Base-by-base conservation (phyloP, 73 alveolate genomes). In the Paraurostyla sp. region DNA sequence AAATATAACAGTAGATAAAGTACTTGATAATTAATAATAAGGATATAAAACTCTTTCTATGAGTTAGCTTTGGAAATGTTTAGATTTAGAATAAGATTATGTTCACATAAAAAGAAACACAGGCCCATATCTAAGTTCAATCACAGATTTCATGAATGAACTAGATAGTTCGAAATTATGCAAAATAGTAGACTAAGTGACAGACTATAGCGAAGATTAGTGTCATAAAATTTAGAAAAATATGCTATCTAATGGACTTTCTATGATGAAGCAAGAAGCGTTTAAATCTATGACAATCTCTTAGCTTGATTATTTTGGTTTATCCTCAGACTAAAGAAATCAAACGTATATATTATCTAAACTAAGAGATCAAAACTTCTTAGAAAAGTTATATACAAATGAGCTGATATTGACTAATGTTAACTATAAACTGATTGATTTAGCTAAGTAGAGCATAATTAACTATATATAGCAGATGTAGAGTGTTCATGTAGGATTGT, bases 31-130 rank as follows among this genome's bases (percentile, higher is more conserved):
- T 50, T 15, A 23, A 7, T 4, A 27, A 6, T 18, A 43, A 38
- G 71, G 87, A 11, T 73, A 43, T 48, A 43, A 73, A 25, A 30
- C 73, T 9, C 71, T 73, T 0, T 48, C 73, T 16, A 73, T 73
- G 87, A 30, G 27, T 30, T 15, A 73, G 33, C 71, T 73, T 2
- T 73, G 87, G 87, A 36, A 50, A 43, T 73, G 87, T 30, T 43
- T 73, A 40, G 48, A 73, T n/a, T 22, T 73, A 13, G 87, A 73
- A 50, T 11, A n/a, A 33, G n/a, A 45, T 11, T 73, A 48, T 73
- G 27, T 50, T 6, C n/a, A 11, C 2, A 16, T 73, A 27, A 73
- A 45, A 29, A 73, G 49, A 29, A n/a, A 16, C 6, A 52, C 27
- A 16, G 59, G 71, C 3, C 9, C 45, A 13, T 73, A 73, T 27